phyloP scores from a whole-genome alignment of 768 basidiomycete species.

The Kwoniella dendrophila region DNA sequence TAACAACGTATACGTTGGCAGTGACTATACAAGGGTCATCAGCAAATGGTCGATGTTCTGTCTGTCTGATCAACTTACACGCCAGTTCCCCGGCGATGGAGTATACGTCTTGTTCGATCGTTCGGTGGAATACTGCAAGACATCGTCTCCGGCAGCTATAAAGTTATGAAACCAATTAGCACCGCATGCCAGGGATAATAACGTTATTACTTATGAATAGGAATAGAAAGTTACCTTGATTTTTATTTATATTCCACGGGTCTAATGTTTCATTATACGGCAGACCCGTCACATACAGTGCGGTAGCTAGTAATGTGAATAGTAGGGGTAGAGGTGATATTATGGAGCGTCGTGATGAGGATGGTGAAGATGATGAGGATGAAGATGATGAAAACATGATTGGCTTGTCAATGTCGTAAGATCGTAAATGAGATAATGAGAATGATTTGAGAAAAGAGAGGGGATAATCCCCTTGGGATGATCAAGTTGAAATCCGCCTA shows the following conservation, averaged over 20 bases:
- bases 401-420: background rate
- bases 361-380: no score
- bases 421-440: background rate
- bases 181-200: slow-evolving; percentile 1
- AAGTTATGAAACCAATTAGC: slow-evolving; percentile 6
- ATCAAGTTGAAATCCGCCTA: background rate
- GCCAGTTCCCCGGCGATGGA: slow-evolving; percentile 82
- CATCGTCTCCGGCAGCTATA: slow-evolving; percentile 43
- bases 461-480: background rate
- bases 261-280: slow-evolving; percentile 53
- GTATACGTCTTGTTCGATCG: slow-evolving; percentile 71
- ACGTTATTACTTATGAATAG: background rate
- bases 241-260: slow-evolving; percentile 56
- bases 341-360: slow-evolving; percentile 11
- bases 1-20: slow-evolving; percentile 58
- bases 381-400: slow-evolving; percentile 9
- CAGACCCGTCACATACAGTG: slow-evolving; percentile 14
- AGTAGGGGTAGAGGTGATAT: slow-evolving; percentile 5
- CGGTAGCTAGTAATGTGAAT: slow-evolving; percentile 7
- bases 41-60: background rate
- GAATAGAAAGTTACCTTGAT: slow-evolving; percentile 37
- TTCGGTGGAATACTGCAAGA: slow-evolving; percentile 67
- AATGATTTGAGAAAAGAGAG: background rate
- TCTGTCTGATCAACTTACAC: slow-evolving; percentile 58
- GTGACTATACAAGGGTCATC: slow-evolving; percentile 27